Evolutionary conservation across 371 early-diverging fungal species (phyloP).

Genomic region (Mortierella sp.): DNA sequence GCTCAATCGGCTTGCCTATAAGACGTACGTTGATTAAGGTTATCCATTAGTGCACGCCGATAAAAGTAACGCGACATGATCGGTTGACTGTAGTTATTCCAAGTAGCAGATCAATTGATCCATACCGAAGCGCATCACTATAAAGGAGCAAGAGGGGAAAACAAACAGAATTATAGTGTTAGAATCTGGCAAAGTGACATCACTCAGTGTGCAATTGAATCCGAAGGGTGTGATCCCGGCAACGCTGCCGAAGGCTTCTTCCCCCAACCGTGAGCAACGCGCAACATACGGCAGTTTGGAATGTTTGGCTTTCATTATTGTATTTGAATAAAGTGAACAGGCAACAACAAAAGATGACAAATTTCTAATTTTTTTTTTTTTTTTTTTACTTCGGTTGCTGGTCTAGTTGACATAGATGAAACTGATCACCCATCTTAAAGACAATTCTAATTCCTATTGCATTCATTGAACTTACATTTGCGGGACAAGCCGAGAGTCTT

Average conservation of each 20-base stretch:
- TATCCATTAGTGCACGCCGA: not conserved
- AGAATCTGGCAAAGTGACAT: slow-evolving; percentile 5
- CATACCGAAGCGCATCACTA: slow-evolving; percentile 61
- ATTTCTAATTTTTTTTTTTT: not conserved
- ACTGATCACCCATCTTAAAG: not conserved
- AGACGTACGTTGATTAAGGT: not conserved
- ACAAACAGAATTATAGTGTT: not conserved
- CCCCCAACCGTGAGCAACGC: not conserved
- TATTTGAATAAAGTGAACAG: slow-evolving; percentile 7
- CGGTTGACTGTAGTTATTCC: not conserved
- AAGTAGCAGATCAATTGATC: slow-evolving; percentile 12
- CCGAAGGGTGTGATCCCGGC: not conserved
- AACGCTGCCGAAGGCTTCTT: not conserved
- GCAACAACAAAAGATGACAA: not conserved
- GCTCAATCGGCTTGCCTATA: slow-evolving; percentile 68
- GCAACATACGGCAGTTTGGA: not conserved
- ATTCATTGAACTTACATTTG: slow-evolving; percentile 62
- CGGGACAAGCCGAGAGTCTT: slow-evolving; percentile 71
- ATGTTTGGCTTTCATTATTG: slow-evolving; percentile 2
- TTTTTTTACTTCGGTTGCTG: slow-evolving; percentile 35
- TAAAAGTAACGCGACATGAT: not conserved
- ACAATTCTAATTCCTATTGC: not conserved
- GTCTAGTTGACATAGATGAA: slow-evolving; percentile 60
- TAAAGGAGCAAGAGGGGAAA: not conserved
- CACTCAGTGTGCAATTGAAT: not conserved